phyloP scores from a whole-genome alignment of 768 basidiomycete species.

The Wakefieldia striispora region DNA sequence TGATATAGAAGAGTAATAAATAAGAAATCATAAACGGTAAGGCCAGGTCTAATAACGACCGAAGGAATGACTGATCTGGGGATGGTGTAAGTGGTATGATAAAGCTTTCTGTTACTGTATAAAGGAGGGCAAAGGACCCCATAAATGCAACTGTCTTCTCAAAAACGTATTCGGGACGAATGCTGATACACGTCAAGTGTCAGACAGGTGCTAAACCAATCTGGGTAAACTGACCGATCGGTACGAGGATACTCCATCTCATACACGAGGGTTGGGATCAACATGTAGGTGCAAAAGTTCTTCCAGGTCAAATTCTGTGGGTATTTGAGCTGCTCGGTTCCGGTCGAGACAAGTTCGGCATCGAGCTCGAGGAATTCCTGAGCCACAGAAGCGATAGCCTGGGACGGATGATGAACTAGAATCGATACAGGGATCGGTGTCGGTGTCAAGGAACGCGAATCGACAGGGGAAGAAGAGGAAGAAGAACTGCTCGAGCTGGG shows the following conservation, averaged over 20 bases:
- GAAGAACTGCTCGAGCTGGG: slow-evolving; percentile 3
- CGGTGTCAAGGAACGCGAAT: slow-evolving; percentile 10
- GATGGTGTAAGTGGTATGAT: slow-evolving; percentile 82
- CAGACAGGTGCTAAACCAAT: background rate
- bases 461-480: slow-evolving; percentile 7
- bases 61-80: slow-evolving; percentile 66
- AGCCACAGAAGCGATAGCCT: slow-evolving; percentile 64
- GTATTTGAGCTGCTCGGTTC: slow-evolving; percentile 68
- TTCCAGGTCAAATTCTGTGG: slow-evolving; percentile 80
- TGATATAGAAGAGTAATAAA: slow-evolving; percentile 80
- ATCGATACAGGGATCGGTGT: slow-evolving; percentile 36
- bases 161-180: slow-evolving; percentile 49
- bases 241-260: slow-evolving; percentile 96
- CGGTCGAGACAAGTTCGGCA: slow-evolving; percentile 71
- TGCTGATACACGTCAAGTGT: slow-evolving; percentile 12
- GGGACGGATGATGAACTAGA: slow-evolving; percentile 65
- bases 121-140: slow-evolving; percentile 93
- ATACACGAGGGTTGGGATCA: slow-evolving; percentile 92
- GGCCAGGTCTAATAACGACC: slow-evolving; percentile 79
- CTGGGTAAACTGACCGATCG: slow-evolving; percentile 50
- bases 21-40: slow-evolving; percentile 94
- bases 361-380: slow-evolving; percentile 74
- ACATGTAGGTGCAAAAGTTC: slow-evolving; percentile 82
- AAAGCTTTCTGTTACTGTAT: slow-evolving; percentile 90
- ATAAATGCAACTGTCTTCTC: slow-evolving; percentile 82